Evolutionary conservation across 176 grass and related monocot genomes (phyloP), one percentile per base, ranked within the genome.

Genomic region (Bolboschoenus planiculmis): DNA sequence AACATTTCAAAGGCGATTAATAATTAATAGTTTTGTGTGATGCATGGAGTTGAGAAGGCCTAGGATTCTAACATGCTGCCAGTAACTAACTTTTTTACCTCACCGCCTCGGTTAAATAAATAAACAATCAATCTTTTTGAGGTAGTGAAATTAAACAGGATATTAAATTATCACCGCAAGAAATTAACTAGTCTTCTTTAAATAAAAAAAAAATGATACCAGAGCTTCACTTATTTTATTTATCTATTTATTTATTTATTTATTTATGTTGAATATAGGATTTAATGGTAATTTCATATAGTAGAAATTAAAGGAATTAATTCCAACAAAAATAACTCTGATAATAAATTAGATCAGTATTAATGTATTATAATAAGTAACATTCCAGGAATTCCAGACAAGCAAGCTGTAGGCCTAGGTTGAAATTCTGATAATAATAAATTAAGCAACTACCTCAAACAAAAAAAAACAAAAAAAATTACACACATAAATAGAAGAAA

Each of bases 81-180:
- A 47, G 43, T 50, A 76, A 50, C 71, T 51, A 51, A 76, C 44
- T 76, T 76, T 51, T n/a, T n/a, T n/a, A n/a, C n/a, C n/a, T n/a
- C n/a, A 76, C 72, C 11, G 24, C 72, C 43, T 76, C 44, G 44
- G 31, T 51, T 76, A 14, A 44, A 43, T 72, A 42, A 24, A 58
- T 60, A 60, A 60, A 60, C 10, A 60, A 60, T 27, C 24, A 60
- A 29, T 44, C 4, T n/a, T 56, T 56, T 21, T 60, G 24, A 60
- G 21, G 24, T 60, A 60, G 26, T 27, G 20, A 8, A 59, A 24
- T 15, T 13, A 43, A 57, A 24, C 23, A 61, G 9, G 29, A 40
- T 1, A 40, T 21, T 37, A 24, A 30, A 29, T 3, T 21, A 8
- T 75, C 70, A 42, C 70, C 43, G 42, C 71, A 74, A 29, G 4